Base-by-base conservation (phyloP, 129 eudicot species). In the Artemisia argyi region DNA sequence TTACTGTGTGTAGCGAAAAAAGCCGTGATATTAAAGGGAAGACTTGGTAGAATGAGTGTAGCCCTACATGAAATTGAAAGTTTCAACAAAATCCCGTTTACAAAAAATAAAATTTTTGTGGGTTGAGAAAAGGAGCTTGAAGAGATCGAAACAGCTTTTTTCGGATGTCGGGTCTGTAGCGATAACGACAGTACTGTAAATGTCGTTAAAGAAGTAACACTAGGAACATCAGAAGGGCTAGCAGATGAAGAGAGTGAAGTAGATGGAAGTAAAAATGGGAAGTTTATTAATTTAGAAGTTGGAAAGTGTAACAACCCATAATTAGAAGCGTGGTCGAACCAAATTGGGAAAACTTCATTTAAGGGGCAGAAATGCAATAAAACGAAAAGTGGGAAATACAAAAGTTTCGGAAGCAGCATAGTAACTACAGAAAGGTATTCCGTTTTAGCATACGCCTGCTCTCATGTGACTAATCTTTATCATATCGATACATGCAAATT, bases 11-110 rank as follows among this genome's bases (percentile, higher is more conserved):
- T 20, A 20, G 22, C 22, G 22, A 89, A 60, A 76, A 85, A 95
- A 57, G 83, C 96, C 2, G 89, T 87, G 49, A 77, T 89, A 32
- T 63, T 92, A 7, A 87, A 80, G 56, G 79, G 83, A 16, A 92
- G 87, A 79, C 96, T 92, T 11, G 98, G 98, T 10, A 81, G 98
- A 60, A 89, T 79, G 84, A 92, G 98, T 60, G 81, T 89, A 24
- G 84, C 80, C 12, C 96, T 82, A 16, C 85, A 78, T 66, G 91
- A 87, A 61, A 30, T 70, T 0, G 95, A 92, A 20, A 79, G 46
- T 1, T 19, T 30, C 14, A 84, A 84, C 17, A 92, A 92, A 68
- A 74, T 92, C 39, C 96, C 91, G 32, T 87, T 85, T 76, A 73
- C 85, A 0, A 83, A 81, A 56, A 92, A 87, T 79, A 77, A 72